A percentile compares a stretch with the other conserved stretches of the same genome.
Conservation (phyloP, 345 rosid genomes). For the Alliaria petiolata region DNA sequence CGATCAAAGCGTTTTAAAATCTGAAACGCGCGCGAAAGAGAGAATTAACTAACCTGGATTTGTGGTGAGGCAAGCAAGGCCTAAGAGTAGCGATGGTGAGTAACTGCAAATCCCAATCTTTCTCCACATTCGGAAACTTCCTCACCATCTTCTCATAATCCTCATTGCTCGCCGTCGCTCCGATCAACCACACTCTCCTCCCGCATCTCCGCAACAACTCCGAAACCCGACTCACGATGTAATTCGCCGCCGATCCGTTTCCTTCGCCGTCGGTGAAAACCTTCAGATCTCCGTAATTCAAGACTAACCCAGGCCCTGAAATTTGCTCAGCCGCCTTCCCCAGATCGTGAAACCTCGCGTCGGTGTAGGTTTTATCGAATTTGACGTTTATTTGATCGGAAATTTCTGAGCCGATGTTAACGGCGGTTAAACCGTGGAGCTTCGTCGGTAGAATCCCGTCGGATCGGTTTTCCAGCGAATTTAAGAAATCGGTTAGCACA, state of each 20-base stretch:
- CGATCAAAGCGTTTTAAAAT: no score
- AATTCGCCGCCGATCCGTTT: conserved; percentile 29
- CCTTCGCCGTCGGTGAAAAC: conserved; percentile 23
- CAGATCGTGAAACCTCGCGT: conserved; percentile 46
- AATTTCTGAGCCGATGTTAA: conserved; percentile 43
- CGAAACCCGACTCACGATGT: conserved; percentile 46
- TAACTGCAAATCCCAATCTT: conserved; percentile 82
- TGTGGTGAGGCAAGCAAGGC: conserved; percentile 48
- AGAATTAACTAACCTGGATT: conserved; percentile 50
- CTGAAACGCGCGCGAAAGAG: neutral
- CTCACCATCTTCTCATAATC: conserved; percentile 48
- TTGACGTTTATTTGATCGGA: conserved; percentile 29
- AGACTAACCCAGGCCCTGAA: conserved; percentile 45
- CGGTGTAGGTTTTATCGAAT: conserved; percentile 30
- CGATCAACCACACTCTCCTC: conserved; percentile 60
- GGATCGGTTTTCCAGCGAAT: conserved; percentile 34
- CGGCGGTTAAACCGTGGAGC: conserved; percentile 39
- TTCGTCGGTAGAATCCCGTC: conserved; percentile 35
- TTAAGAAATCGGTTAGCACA: conserved; percentile 46
- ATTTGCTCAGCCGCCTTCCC: conserved; percentile 38
- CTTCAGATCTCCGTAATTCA: conserved; percentile 65
- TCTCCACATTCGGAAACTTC: conserved; percentile 55
- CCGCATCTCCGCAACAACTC: conserved; percentile 40
- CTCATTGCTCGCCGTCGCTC: conserved; percentile 54
- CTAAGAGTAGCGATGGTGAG: conserved; percentile 59